Evolutionary conservation across 345 rosid species (phyloP), one percentile per base, ranked within the genome.

Genomic region (Litchi chinensis): DNA sequence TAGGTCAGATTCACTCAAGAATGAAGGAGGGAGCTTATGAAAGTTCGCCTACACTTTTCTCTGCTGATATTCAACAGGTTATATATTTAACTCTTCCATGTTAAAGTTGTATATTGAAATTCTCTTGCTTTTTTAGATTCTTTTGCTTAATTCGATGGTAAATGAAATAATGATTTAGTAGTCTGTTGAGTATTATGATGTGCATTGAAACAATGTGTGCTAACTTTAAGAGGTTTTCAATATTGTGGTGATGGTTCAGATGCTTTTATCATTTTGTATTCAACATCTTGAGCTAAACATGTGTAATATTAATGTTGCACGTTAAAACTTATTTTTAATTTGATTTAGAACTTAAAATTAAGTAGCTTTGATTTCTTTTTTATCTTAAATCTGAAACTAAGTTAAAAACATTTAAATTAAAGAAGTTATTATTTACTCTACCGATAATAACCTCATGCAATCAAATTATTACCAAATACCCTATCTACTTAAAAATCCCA

Each of bases 11-110:
- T 87, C 81, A 93, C 82, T 79, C 82, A 71, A 91, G 90, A 86
- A 91, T 93, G 98, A 91, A 87, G 81, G 90, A 88, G 39, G 98
- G 98, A 83, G 82, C 78, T 56, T 96, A 96, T 89, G 98, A 91
- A 73, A 39, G 19, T 21, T 87, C 90, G 10, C 98, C 94, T 70
- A 10, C 52, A 78, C 94, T 87, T 72, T 90, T 96, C 82, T 76
- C 79, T 72, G 76, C 83, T 5, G 97, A 96, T 88, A 78, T 94
- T 74, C 88, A 84, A 76, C 88, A 82, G 98, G 99, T 96, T 81
- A 78, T 68, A 68, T 81, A 6, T 62, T 18, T 65, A 57, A 66
- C 69, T 10, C 60, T 77, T 66, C 75, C 65, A 3, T 79, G 67
- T 13, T 40, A 12, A 65, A 69, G 44, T 40, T 43, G 57, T 66